Evolutionary conservation across 192 early-diverging fungal genomes (phyloP).

Genomic region (Coemansia javaensis): DNA sequence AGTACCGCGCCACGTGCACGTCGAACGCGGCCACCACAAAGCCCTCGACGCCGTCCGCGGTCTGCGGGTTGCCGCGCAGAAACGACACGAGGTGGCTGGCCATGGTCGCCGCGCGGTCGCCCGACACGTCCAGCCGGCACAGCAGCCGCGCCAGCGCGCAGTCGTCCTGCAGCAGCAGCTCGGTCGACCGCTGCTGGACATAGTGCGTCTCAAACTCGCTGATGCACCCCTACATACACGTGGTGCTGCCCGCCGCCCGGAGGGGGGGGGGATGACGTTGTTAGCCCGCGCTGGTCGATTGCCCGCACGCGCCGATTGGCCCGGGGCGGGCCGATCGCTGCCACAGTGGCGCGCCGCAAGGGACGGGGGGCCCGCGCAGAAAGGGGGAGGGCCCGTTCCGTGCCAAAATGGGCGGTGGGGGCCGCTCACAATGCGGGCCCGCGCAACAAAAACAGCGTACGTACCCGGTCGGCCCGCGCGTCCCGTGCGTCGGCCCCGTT

Average conservation of each 20-base stretch:
- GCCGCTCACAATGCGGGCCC: background rate
- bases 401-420: too few species aligned
- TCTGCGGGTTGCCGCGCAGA: slow-evolving; percentile 41
- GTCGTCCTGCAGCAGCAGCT: slow-evolving; percentile 36
- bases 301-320: too few species aligned
- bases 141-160: slow-evolving; percentile 29
- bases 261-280: too few species aligned
- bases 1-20: slow-evolving; percentile 29
- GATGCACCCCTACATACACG: slow-evolving; percentile 22
- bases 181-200: slow-evolving; percentile 43
- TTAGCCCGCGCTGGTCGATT: too few species aligned
- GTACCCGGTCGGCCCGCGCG: slow-evolving; percentile 36
- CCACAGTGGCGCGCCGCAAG: too few species aligned
- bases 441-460: slow-evolving; percentile 2
- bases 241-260: too few species aligned
- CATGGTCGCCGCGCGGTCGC: slow-evolving; percentile 44
- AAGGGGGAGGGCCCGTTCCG: too few species aligned
- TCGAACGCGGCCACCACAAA: slow-evolving; percentile 46
- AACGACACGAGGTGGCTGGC: slow-evolving; percentile 49
- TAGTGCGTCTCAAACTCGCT: slow-evolving; percentile 48
- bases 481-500: slow-evolving; percentile 18
- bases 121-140: slow-evolving; percentile 37
- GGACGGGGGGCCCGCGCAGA: too few species aligned
- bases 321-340: too few species aligned
- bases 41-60: slow-evolving; percentile 28